Percentiles rank a stretch among this genome's conserved stretches.
Conservation (phyloP, 2,329 filamentous ascomycete species). For the Graphiopsis chlorocephala region DNA sequence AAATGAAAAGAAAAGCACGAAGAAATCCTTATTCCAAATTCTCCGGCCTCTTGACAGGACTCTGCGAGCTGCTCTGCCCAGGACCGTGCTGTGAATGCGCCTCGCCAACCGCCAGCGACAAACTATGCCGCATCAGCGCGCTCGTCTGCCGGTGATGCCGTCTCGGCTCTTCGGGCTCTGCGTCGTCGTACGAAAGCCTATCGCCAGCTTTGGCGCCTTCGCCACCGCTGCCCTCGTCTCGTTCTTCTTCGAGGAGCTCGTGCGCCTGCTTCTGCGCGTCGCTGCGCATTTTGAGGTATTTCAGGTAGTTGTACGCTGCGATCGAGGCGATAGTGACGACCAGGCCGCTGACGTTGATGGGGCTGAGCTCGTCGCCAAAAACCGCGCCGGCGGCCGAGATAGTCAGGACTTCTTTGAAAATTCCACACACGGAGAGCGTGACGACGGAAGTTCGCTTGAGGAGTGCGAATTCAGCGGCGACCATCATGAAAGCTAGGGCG, state of each 20-base stretch:
- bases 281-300: conserved; percentile 81
- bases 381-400: conserved; percentile 84
- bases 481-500: conserved; percentile 92
- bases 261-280: conserved; percentile 59
- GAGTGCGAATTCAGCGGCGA: conserved; percentile 89
- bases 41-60: conserved; percentile 47
- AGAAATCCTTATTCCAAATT: conserved; percentile 39
- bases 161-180: conserved; percentile 21
- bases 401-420: conserved; percentile 98
- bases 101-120: conserved; percentile 19
- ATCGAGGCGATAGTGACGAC: conserved; percentile 88
- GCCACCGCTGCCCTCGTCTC: conserved; percentile 1
- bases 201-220: conserved; percentile 15
- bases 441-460: conserved; percentile 94
- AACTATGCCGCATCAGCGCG: conserved; percentile 24
- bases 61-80: conserved; percentile 31
- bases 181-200: conserved; percentile 19
- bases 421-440: conserved; percentile 91
- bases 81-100: not conserved
- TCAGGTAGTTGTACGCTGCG: conserved; percentile 88
- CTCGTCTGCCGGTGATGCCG: conserved; percentile 32
- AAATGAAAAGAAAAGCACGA: not conserved
- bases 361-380: conserved; percentile 83
- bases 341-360: conserved; percentile 82
- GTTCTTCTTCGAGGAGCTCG: conserved; percentile 8